Evolutionary conservation across 495 filamentous ascomycete genomes (phyloP).

Genomic region (Filosporella fistucella): DNA sequence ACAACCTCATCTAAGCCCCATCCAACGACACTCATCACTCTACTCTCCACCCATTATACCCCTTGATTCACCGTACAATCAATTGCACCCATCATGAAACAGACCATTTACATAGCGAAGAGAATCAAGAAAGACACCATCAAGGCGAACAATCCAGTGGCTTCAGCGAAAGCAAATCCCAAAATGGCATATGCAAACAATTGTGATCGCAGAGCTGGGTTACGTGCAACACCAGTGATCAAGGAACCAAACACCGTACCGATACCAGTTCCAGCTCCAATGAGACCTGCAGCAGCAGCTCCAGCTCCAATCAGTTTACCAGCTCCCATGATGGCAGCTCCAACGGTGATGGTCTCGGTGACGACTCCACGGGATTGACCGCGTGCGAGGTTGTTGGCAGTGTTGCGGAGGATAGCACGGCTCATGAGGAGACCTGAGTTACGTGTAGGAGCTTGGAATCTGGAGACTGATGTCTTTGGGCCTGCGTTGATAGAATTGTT

Average conservation of each 20-base stretch:
- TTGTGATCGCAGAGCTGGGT: constrained; percentile 33
- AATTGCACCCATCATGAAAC: background rate
- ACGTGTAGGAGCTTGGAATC: constrained; percentile 12
- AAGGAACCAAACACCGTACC: constrained; percentile 34
- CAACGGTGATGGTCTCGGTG: constrained; percentile 28
- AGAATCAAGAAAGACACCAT: constrained; percentile 39
- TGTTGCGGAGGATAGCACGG: constrained; percentile 16
- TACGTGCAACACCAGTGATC: constrained; percentile 35
- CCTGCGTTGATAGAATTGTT: background rate
- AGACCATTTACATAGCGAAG: constrained; percentile 29
- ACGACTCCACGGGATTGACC: constrained; percentile 25
- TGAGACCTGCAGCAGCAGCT: constrained; percentile 33
- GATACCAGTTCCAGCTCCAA: constrained; percentile 37
- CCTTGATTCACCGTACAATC: too few species aligned
- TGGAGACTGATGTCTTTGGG: constrained; percentile 14
- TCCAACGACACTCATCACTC: too few species aligned
- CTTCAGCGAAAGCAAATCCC: constrained; percentile 36
- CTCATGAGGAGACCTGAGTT: constrained; percentile 14
- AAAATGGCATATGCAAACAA: constrained; percentile 36
- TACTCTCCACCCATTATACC: too few species aligned
- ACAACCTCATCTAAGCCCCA: too few species aligned
- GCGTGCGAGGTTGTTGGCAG: constrained; percentile 12
- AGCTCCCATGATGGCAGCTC: constrained; percentile 29
- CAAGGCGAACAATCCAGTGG: constrained; percentile 36
- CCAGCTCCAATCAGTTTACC: constrained; percentile 35